These are phyloP conservation scores for Oryza brachyantha DNA, from an alignment of 176 grass and related monocot species.

Conservation along the genomic window DNA sequence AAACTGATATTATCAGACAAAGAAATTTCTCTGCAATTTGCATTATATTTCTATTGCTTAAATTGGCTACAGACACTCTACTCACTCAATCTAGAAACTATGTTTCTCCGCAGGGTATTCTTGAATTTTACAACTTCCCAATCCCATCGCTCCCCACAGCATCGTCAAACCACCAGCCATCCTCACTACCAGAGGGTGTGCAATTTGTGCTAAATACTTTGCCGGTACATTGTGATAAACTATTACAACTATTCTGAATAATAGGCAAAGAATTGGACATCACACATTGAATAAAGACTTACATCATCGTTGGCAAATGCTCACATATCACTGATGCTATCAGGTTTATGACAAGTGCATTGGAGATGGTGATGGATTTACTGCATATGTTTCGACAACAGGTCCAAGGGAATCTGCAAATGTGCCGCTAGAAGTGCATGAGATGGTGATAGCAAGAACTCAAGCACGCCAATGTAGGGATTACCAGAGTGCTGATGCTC, in stretches of 20 bases:
- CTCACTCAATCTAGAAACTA: not conserved
- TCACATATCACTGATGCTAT: not conserved
- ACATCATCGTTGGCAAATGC: not conserved
- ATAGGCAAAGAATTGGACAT: not conserved
- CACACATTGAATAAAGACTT: not conserved
- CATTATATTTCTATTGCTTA: not conserved
- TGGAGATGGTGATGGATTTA: conserved; percentile 59
- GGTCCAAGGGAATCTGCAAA: conserved; percentile 22
- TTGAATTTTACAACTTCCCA: conserved; percentile 42
- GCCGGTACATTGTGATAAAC: conserved; percentile 27
- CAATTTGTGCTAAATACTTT: conserved; percentile 43
- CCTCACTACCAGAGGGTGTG: conserved; percentile 26
- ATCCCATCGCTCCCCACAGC: not conserved
- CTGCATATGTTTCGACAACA: conserved; percentile 45
- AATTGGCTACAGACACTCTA: not conserved
- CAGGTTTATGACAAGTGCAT: conserved; percentile 37
- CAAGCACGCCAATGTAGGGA: conserved; percentile 29
- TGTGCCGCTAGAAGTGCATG: conserved; percentile 35
- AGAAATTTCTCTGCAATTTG: not conserved
- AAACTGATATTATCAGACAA: not conserved
- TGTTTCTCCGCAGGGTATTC: conserved; percentile 36
- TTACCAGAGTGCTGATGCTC: conserved; percentile 14
- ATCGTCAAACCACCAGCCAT: conserved; percentile 8
- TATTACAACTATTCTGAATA: not conserved
- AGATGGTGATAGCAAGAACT: conserved; percentile 28